Base-by-base conservation (phyloP, 2,329 filamentous ascomycete species). In the Madurella mycetomatis region DNA sequence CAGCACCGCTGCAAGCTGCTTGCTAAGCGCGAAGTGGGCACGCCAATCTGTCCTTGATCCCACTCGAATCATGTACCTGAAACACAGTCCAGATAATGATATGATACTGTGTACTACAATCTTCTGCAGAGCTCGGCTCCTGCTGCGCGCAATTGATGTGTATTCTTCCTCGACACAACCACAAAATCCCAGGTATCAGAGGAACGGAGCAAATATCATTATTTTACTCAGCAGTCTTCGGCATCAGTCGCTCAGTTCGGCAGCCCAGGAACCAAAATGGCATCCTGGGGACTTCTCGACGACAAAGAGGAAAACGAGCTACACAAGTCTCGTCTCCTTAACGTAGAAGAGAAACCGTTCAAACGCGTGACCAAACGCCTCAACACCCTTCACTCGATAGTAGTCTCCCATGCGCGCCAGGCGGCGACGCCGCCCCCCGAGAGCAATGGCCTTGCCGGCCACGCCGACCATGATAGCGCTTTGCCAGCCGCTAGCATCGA, bases 341-440 rank as follows among this genome's bases (percentile, higher is more conserved):
- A 89, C 60, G 87, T 96, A 57, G 92, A 97, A 76, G 90, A 95
- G 67, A 91, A 91, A 55, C 90, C 91, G 0, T 96, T 95, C 76
- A 90, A 90, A 70, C 87, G 92, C 57, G 84, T 96, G 56, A 89
- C 88, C 18, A 91, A 91, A 72, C 86, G 88, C 32, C 82, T 97
- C 9, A 78, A 89, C 5, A 79, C 82, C 18, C 81, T 87, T 15
- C 82, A 84, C 51, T 83, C 86, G 17, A 78, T 90, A 31, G 77
- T 87, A 16, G 74, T 78, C 55, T 65, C 69, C 9, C 67, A 64
- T 50, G 76, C 76, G 44, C 77, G 76, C 42, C 78, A 82, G 37
- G 77, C 83, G 5, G 79, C 81, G 16, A 87, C 86, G 2, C 86
- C 87, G 46, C 86, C 86, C 2, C 85, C 85, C 5, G 86, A 90